phyloP scores from a whole-genome alignment of 305 asterid genomes.

The Fraxinus latifolia region DNA sequence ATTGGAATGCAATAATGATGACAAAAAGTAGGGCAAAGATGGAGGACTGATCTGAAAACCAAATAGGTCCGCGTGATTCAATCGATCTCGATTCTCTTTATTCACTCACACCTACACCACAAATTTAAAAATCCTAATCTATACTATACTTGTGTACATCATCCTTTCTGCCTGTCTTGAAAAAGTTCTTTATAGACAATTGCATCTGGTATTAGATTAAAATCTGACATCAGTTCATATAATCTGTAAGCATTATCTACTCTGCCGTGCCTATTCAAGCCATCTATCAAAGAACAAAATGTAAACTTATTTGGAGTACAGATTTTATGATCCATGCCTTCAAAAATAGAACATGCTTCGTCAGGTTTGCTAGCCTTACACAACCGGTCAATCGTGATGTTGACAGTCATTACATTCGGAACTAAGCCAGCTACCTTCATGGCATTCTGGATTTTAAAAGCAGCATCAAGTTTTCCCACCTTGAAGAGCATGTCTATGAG shows the following conservation, averaged over 20 bases:
- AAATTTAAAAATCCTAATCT: too few species aligned
- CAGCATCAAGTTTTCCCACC: slow-evolving; percentile 54
- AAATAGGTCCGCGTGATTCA: slow-evolving; percentile 20
- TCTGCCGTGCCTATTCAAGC: slow-evolving; percentile 85
- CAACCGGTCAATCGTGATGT: slow-evolving; percentile 85
- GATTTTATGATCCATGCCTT: slow-evolving; percentile 64
- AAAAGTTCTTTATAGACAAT: slow-evolving; percentile 75
- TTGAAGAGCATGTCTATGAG: slow-evolving; percentile 83
- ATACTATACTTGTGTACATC: slow-evolving; percentile 26
- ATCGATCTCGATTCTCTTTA: slow-evolving; percentile 9
- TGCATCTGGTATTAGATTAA: slow-evolving; percentile 51
- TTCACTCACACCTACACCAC: too few species aligned
- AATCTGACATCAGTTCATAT: slow-evolving; percentile 79
- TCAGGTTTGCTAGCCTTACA: slow-evolving; percentile 84
- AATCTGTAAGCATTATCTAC: slow-evolving; percentile 77
- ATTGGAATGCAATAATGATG: slow-evolving; percentile 39
- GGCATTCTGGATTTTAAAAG: slow-evolving; percentile 57
- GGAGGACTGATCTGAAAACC: slow-evolving; percentile 25
- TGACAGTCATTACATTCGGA: slow-evolving; percentile 68
- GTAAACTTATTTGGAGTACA: slow-evolving; percentile 67
- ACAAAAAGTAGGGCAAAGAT: slow-evolving; percentile 27
- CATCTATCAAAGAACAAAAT: slow-evolving; percentile 83
- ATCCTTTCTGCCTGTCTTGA: slow-evolving; percentile 70
- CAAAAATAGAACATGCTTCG: slow-evolving; percentile 68
- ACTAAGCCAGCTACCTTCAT: slow-evolving; percentile 68